Evolutionary conservation across 164 flowering plant species (phyloP), one percentile per base, ranked within the genome.

Genomic region (Magnolia changhungtana): DNA sequence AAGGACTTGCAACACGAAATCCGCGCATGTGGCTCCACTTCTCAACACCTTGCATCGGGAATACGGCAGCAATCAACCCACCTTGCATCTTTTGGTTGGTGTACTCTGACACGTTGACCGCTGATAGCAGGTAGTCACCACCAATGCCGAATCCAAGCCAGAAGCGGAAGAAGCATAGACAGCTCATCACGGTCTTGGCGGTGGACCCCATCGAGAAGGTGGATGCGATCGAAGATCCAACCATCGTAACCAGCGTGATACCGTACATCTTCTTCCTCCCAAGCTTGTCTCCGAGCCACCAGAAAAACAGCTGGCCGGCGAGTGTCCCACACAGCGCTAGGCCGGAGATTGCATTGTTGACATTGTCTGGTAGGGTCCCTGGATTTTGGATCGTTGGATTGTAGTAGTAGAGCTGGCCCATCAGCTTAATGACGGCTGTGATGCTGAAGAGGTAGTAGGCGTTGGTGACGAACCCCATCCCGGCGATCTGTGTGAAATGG

Each of bases 381-480:
- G 4, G 18, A 0, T 37, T 23, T 7, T 3, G 0, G 37, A 31
- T 31, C 37, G 37, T 31, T 0, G 83, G 82, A 27, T 84, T 80
- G 63, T 21, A 78, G 82, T 82, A 89, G 52, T 86, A 89, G 10
- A 89, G 76, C 18, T 90, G 90, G 78, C 74, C 90, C 2, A 88
- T 27, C 21, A 86, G 86, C 55, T 89, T 89, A 0, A 89, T 77
- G 59, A 89, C 81, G 37, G 88, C 78, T 65, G 90, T 74, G 80
- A 89, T 88, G 81, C 88, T 86, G 61, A 89, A 89, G 13, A 87
- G 87, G 29, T 89, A 89, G 66, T 89, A 89, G 7, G 90, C 92
- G 45, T 89, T 90, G 50, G 92, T 89, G 84, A 89, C 87, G 80
- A 89, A 89, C 37, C 92, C 90, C 89, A 87, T 87, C 0, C 92